Conservation (phyloP, 306 rosid species). For the Acmispon strigosus region DNA sequence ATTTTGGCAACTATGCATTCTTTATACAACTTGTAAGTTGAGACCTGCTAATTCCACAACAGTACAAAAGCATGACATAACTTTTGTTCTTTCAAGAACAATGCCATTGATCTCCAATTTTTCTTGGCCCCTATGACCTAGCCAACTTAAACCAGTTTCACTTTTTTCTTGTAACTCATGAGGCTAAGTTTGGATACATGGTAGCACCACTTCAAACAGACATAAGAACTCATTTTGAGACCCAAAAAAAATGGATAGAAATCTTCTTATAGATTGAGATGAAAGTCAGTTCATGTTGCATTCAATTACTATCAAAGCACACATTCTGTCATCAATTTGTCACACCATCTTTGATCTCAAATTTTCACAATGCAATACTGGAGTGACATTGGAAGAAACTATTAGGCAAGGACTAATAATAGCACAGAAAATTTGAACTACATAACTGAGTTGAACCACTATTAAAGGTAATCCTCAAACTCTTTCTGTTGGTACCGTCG, state of each 20-base stretch:
- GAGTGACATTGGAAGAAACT: too few species aligned
- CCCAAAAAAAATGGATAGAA: too few species aligned
- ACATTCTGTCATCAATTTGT: background rate
- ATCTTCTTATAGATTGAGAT: too few species aligned
- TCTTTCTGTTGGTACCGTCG: conserved; percentile 7
- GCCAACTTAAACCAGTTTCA: background rate
- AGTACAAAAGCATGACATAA: background rate
- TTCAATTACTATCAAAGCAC: too few species aligned
- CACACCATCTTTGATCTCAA: background rate
- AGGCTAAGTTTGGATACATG: too few species aligned
- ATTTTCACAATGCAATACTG: too few species aligned
- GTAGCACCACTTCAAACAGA: too few species aligned
- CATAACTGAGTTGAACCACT: background rate
- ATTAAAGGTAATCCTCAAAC: background rate
- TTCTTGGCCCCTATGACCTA: too few species aligned
- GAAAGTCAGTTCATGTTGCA: too few species aligned
- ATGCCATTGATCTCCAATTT: too few species aligned
- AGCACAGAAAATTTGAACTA: background rate
- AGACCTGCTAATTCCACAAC: background rate
- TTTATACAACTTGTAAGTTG: background rate
- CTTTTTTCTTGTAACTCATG: background rate
- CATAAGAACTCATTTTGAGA: too few species aligned
- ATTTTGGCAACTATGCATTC: background rate
- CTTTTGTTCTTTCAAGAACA: background rate
- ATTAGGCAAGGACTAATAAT: too few species aligned